Evolutionary conservation across 129 eudicot genomes (phyloP), one percentile per base, ranked within the genome.

Genomic region (Sambucus nigra): DNA sequence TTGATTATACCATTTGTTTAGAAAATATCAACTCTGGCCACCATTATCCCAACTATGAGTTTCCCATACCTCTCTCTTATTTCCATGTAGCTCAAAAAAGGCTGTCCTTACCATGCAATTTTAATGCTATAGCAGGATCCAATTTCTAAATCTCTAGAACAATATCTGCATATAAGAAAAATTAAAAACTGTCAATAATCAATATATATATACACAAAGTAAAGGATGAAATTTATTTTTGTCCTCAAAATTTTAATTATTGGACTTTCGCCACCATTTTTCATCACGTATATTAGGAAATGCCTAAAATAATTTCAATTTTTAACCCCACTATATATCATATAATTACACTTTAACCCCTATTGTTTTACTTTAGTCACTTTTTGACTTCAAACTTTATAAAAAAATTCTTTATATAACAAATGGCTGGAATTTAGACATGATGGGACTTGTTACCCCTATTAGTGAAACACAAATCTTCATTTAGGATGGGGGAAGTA

Each of bases 111-210:
- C 26, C 31, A 2, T n/a, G 50, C 51, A 57, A 15, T 23, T 0
- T 24, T 13, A 5, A 42, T n/a, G 8, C 42, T 35, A 35, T 20
- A 24, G 52, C 17, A 58, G 25, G 53, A 44, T 18, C 9, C 28
- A 17, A 7, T 22, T 14, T 49, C 68, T 71, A 77, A 8, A 77
- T 76, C 77, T 81, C 91, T 55, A 77, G 70, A 42, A 81, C 91
- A 70, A 81, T 81, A 73, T 44, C 91, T 81, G 91, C 84, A 74
- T 39, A 21, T 39, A 20, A n/a, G n/a, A 22, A 19, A 63, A 47
- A 44, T 14, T 11, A 51, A 24, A 17, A 42, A 44, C 18, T 25
- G 41, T 21, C 27, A 29, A 55, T 26, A 11, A 7, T 57, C 16
- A 14, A 21, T 25, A 14, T 7, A 19, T 7, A 42, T 42, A 17